Percentiles rank a stretch among this genome's conserved stretches.
Conservation (phyloP, 179 eudicot genomes). For the Camellia oleifera region DNA sequence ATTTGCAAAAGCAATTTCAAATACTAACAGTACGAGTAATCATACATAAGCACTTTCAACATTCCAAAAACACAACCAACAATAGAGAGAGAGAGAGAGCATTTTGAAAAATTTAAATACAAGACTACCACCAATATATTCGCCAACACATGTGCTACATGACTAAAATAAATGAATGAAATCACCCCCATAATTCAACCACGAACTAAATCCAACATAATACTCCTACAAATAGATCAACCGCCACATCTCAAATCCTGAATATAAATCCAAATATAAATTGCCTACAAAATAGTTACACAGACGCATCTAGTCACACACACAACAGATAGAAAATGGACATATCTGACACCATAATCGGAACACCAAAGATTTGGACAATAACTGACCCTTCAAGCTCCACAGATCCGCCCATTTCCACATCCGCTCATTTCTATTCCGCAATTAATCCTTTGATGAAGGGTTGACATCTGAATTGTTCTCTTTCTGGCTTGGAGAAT, state of each 20-base stretch:
- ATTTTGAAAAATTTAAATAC: too few relatives aligned
- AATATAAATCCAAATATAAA: neutral
- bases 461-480: conserved; percentile 36
- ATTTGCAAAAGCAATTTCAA: too few relatives aligned
- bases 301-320: conserved; percentile 4
- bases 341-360: neutral
- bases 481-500: conserved; percentile 33
- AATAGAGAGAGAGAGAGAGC: too few relatives aligned
- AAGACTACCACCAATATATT: too few relatives aligned
- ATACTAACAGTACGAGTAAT: too few relatives aligned
- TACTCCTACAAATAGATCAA: neutral
- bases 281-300: neutral
- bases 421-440: neutral
- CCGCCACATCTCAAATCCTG: neutral
- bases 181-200: too few relatives aligned
- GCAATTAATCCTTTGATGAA: conserved; percentile 30
- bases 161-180: too few relatives aligned
- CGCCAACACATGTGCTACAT: too few relatives aligned
- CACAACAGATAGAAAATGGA: neutral
- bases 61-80: too few relatives aligned
- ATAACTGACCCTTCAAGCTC: neutral
- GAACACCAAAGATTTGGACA: neutral
- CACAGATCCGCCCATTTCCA: neutral
- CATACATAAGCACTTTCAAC: too few relatives aligned
- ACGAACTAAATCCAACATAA: too few relatives aligned